Conservation (phyloP, 2,329 filamentous ascomycete species). For the Colletotrichum cereale region DNA sequence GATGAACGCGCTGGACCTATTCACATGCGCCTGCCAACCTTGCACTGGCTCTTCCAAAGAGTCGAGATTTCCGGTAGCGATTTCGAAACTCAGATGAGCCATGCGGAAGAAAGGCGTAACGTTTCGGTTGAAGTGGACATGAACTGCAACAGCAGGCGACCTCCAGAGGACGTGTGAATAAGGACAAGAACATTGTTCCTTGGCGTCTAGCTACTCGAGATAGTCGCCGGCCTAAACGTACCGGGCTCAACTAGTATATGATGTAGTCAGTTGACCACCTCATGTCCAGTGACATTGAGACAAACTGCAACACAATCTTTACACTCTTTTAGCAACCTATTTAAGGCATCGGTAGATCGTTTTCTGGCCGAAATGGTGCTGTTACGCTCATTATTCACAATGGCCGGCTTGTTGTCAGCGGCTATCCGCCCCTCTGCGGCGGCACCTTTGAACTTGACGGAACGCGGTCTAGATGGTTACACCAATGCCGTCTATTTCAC, state of each 20-base stretch:
- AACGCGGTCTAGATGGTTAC: constrained; percentile 44
- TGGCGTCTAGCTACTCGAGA: not conserved
- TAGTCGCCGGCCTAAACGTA: not conserved
- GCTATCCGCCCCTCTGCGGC: not conserved
- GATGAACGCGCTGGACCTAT: constrained; percentile 4
- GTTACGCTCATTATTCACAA: constrained; percentile 5
- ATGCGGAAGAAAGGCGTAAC: not conserved
- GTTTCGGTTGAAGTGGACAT: constrained; percentile 13
- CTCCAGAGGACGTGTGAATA: constrained; percentile 12
- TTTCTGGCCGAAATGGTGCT: constrained; percentile 1
- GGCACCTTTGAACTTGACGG: constrained; percentile 4
- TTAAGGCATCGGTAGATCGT: not conserved
- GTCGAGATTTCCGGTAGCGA: too few species aligned
- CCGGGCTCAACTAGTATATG: constrained; percentile 28
- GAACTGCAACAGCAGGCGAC: too few species aligned
- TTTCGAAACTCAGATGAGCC: not conserved
- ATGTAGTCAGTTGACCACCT: constrained; percentile 34
- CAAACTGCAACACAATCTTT: not conserved
- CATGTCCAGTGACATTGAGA: constrained; percentile 10
- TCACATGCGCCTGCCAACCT: not conserved
- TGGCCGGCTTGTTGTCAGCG: constrained; percentile 1
- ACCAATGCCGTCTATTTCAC: constrained; percentile 62
- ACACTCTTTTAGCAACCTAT: constrained; percentile 13
- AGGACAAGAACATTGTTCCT: constrained; percentile 7
- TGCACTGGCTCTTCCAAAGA: too few species aligned